Evolutionary conservation across 139 green algal species (phyloP).

Genomic region (Chlamydomonas sp.): DNA sequence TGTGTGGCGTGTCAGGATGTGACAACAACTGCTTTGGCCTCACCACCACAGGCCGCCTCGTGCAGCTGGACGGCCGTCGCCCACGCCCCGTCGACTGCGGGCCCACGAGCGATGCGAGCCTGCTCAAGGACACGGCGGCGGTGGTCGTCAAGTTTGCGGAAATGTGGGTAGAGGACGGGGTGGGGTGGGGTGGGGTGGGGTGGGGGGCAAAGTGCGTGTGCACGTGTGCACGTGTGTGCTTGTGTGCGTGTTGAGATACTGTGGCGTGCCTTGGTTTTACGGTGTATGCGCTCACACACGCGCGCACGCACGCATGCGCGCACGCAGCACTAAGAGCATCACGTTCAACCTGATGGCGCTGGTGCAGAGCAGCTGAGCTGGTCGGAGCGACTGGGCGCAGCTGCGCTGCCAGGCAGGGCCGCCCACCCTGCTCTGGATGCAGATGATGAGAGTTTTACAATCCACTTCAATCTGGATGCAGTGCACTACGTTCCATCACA

Average conservation of each 20-base stretch:
- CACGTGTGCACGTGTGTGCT: not conserved
- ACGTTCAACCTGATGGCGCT: conserved; percentile 15
- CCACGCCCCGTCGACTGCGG: conserved; percentile 63
- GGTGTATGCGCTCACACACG: too few relatives aligned
- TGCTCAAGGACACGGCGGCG: conserved; percentile 57
- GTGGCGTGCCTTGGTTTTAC: too few relatives aligned
- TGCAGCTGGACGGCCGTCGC: conserved; percentile 81
- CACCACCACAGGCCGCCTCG: conserved; percentile 48
- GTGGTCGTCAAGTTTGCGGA: conserved; percentile 38
- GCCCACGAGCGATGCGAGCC: conserved; percentile 30
- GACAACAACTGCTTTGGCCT: too few relatives aligned
- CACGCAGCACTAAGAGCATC: conserved; percentile 8
- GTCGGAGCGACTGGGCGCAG: too few relatives aligned
- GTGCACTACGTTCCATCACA: too few relatives aligned
- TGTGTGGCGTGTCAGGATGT: too few relatives aligned
- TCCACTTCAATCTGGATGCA: too few relatives aligned
- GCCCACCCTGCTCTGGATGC: too few relatives aligned
- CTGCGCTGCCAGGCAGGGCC: too few relatives aligned
- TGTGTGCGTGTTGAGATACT: not conserved
- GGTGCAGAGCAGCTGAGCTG: too few relatives aligned
- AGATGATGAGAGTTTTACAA: too few relatives aligned
- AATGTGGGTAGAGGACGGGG: not conserved
- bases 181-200: not conserved
- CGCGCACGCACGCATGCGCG: not conserved
- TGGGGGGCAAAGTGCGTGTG: not conserved